Evolutionary conservation across 1,139 yeast genomes (phyloP).

Genomic region (Candida smagusa): DNA sequence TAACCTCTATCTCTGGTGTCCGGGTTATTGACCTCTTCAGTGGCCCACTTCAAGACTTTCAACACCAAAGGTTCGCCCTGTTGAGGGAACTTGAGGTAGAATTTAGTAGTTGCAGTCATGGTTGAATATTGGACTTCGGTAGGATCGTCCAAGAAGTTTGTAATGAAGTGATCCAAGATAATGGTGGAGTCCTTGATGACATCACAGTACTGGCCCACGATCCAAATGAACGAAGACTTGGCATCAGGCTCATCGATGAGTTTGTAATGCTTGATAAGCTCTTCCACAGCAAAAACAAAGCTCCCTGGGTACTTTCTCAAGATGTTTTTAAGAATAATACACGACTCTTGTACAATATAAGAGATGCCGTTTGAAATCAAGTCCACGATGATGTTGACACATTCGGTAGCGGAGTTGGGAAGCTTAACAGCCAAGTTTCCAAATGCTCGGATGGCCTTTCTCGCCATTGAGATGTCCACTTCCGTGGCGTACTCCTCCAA

Average conservation of each 20-base stretch:
- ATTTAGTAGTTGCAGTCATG: slow-evolving; percentile 72
- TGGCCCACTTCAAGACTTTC: slow-evolving; percentile 61
- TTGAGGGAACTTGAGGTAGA: slow-evolving; percentile 57
- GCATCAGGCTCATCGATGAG: slow-evolving; percentile 75
- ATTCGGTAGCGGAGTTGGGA: slow-evolving; percentile 50
- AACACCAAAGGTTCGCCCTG: slow-evolving; percentile 58
- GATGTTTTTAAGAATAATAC: slow-evolving; percentile 73
- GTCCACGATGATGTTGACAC: slow-evolving; percentile 62
- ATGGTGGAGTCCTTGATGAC: slow-evolving; percentile 45
- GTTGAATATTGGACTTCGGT: slow-evolving; percentile 71
- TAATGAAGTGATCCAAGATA: slow-evolving; percentile 45
- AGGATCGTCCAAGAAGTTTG: slow-evolving; percentile 56
- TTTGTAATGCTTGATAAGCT: slow-evolving; percentile 42
- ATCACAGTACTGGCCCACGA: slow-evolving; percentile 69
- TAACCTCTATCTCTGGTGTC: slow-evolving; percentile 84
- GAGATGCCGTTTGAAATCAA: slow-evolving; percentile 66
- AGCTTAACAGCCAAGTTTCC: slow-evolving; percentile 85
- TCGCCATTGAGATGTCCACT: slow-evolving; percentile 78
- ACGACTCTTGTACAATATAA: slow-evolving; percentile 77
- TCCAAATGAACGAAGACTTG: slow-evolving; percentile 78
- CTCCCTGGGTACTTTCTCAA: slow-evolving; percentile 67
- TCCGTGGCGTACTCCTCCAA: slow-evolving; percentile 84
- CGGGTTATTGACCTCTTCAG: slow-evolving; percentile 73
- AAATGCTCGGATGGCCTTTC: slow-evolving; percentile 85
- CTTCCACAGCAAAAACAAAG: slow-evolving; percentile 37